phyloP scores from a whole-genome alignment of 768 basidiomycete genomes.

The Lentinus brumalis region DNA sequence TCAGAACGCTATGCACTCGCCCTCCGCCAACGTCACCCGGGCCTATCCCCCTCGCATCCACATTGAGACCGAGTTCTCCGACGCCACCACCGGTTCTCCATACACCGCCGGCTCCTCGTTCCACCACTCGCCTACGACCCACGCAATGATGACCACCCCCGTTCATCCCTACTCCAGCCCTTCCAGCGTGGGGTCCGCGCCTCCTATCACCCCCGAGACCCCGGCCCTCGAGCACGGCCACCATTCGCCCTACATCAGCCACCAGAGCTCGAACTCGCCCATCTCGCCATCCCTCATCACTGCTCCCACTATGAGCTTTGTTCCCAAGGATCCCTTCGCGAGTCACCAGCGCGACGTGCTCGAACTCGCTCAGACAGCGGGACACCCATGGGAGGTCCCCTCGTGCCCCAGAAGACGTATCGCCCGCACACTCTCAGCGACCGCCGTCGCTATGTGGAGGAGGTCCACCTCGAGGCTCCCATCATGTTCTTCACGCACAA shows the following conservation, averaged over 20 bases:
- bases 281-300: not conserved
- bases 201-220: slow-evolving; percentile 8
- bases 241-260: slow-evolving; percentile 5
- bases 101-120: slow-evolving; percentile 9
- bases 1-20: not conserved
- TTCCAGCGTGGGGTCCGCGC: slow-evolving; percentile 8
- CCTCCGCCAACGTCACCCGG: not conserved
- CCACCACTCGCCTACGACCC: not conserved
- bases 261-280: slow-evolving; percentile 1
- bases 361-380: slow-evolving; percentile 13
- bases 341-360: slow-evolving; percentile 6
- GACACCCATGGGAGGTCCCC: slow-evolving; percentile 13
- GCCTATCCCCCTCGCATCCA: slow-evolving; percentile 11
- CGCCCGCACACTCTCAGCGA: slow-evolving; percentile 79
- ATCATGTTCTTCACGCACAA: slow-evolving; percentile 61
- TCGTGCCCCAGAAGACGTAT: slow-evolving; percentile 73
- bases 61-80: slow-evolving; percentile 8
- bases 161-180: slow-evolving; percentile 2
- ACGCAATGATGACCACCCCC: not conserved
- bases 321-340: not conserved
- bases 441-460: slow-evolving; percentile 73
- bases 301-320: not conserved
- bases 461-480: slow-evolving; percentile 62
- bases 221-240: not conserved
- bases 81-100: not conserved